A percentile compares a stretch with the other conserved stretches of the same genome.
phyloP scores from a whole-genome alignment of 2,329 filamentous ascomycete species.

The Botryosphaeria dothidea region DNA sequence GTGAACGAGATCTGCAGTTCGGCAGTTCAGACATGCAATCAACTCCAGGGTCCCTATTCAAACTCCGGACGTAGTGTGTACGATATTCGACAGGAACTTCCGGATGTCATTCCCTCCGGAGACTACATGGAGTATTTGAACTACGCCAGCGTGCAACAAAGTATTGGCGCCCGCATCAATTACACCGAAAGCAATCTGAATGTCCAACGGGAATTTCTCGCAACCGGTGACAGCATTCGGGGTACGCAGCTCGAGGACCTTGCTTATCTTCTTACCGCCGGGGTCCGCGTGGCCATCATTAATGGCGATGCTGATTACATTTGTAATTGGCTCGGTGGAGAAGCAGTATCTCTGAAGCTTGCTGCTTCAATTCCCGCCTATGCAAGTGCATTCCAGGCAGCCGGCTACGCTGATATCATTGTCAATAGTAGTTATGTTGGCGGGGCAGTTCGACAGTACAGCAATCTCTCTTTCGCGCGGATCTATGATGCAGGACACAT shows the following conservation, averaged over 20 bases:
- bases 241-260: conserved; percentile 42
- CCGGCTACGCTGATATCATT: conserved; percentile 72
- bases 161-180: conserved; percentile 54
- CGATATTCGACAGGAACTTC: conserved; percentile 45
- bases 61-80: conserved; percentile 40
- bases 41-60: conserved; percentile 5
- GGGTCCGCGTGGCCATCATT: conserved; percentile 63
- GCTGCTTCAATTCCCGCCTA: conserved; percentile 46
- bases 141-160: conserved; percentile 45
- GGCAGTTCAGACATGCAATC: conserved; percentile 26
- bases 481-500: conserved; percentile 57
- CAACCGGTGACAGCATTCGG: conserved; percentile 48
- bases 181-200: conserved; percentile 46
- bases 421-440: conserved; percentile 69
- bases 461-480: conserved; percentile 60
- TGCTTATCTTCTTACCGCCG: conserved; percentile 42
- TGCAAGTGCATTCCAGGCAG: conserved; percentile 57
- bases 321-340: conserved; percentile 70
- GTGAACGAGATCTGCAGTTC: conserved; percentile 35
- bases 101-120: conserved; percentile 39
- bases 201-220: conserved; percentile 33
- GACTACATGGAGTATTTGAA: conserved; percentile 56
- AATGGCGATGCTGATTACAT: conserved; percentile 64
- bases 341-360: conserved; percentile 66
- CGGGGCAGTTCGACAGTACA: conserved; percentile 74